Conservation (phyloP, 1,139 yeast genomes). For the Spathaspora jeffriesii region DNA sequence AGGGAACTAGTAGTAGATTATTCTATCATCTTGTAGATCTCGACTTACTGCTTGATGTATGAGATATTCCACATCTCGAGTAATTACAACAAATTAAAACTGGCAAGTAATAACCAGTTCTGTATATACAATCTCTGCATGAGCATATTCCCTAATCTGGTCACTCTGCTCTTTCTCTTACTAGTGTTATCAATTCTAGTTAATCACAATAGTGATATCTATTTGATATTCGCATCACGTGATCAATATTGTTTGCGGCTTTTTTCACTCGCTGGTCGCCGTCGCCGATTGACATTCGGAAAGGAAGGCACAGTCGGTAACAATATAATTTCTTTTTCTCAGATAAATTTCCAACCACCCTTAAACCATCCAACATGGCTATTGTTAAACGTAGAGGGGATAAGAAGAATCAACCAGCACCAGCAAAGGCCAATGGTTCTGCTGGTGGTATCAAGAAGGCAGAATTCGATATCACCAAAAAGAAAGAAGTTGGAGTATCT, state of each 20-base stretch:
- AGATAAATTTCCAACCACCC: background rate
- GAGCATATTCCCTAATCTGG: background rate
- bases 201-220: too few relatives aligned
- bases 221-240: too few relatives aligned
- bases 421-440: conserved; percentile 43
- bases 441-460: conserved; percentile 75
- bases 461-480: conserved; percentile 82
- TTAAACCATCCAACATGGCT: conserved; percentile 49
- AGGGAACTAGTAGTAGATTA: too few relatives aligned
- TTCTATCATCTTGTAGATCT: too few relatives aligned
- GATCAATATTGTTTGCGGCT: background rate
- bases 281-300: background rate
- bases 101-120: too few relatives aligned
- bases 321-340: background rate
- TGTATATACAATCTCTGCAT: too few relatives aligned
- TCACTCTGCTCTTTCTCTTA: too few relatives aligned
- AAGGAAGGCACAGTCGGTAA: conserved; percentile 3
- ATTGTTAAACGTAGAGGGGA: conserved; percentile 77
- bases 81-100: too few relatives aligned
- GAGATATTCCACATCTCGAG: too few relatives aligned
- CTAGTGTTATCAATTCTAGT: too few relatives aligned
- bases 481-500: conserved; percentile 96
- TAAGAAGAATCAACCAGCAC: conserved; percentile 55
- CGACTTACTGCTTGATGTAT: too few relatives aligned
- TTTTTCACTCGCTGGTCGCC: background rate